phyloP scores from a whole-genome alignment of 1,139 yeast genomes.

The Protomyces lactucae-debilis region DNA sequence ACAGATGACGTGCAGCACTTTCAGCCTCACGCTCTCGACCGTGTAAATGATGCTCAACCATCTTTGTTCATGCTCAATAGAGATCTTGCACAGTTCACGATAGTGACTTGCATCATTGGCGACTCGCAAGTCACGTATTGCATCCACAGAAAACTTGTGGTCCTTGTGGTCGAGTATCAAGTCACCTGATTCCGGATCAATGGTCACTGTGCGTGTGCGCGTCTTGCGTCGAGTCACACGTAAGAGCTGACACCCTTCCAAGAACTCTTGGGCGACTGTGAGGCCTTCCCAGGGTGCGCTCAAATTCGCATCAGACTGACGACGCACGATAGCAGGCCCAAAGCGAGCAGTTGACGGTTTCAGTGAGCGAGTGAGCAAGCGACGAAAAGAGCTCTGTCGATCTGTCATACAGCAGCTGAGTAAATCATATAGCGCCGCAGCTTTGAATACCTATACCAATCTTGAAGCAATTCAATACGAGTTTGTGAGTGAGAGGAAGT shows the following conservation, averaged over 20 bases:
- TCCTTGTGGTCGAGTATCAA: constrained; percentile 53
- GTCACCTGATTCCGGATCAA: constrained; percentile 46
- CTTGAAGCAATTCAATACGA: too few species aligned
- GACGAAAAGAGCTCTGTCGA: not conserved
- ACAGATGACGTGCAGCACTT: constrained; percentile 72
- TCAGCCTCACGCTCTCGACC: constrained; percentile 48
- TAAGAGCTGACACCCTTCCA: constrained; percentile 45
- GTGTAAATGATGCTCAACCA: constrained; percentile 80
- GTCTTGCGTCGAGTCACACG: constrained; percentile 67
- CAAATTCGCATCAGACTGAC: not conserved
- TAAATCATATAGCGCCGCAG: not conserved
- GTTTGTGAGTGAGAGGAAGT: too few species aligned
- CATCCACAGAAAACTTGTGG: constrained; percentile 46
- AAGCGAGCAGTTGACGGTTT: not conserved
- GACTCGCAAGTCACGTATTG: constrained; percentile 61
- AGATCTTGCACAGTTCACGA: constrained; percentile 73
- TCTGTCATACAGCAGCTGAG: not conserved
- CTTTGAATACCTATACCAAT: not conserved
- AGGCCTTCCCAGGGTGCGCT: not conserved
- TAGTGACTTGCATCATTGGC: constrained; percentile 73
- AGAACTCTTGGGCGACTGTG: not conserved
- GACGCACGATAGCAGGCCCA: not conserved
- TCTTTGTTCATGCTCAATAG: constrained; percentile 56
- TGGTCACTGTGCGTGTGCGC: constrained; percentile 49
- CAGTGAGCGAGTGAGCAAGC: not conserved